Evolutionary conservation across 2,329 filamentous ascomycete species (phyloP).

Genomic region (Hymenoscyphus fructigenus): DNA sequence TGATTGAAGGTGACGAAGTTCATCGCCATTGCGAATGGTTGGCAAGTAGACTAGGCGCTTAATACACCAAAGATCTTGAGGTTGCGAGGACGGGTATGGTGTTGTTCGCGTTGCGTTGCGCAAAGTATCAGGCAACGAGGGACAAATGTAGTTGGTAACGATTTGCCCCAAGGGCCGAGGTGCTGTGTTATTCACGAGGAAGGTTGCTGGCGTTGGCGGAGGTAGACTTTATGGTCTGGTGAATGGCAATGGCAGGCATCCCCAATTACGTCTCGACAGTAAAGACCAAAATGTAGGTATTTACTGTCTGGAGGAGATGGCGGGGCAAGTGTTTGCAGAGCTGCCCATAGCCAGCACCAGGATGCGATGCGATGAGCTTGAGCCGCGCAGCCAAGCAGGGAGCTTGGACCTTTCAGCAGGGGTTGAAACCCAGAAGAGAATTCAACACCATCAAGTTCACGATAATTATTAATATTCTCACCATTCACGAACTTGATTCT

Average conservation of each 20-base stretch:
- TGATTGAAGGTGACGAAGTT: conserved; percentile 99
- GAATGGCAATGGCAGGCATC: not conserved
- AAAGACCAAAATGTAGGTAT: not conserved
- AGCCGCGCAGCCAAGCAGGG: too few species aligned
- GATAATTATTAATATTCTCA: not conserved
- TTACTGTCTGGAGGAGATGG: conserved; percentile 2
- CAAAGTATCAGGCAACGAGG: not conserved
- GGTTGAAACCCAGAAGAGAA: not conserved
- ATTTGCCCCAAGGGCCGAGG: not conserved
- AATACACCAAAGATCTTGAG: not conserved
- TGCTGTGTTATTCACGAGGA: not conserved
- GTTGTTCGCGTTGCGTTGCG: conserved; percentile 1
- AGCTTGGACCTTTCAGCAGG: too few species aligned
- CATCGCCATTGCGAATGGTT: conserved; percentile 62
- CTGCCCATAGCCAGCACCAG: not conserved
- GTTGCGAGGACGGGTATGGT: not conserved
- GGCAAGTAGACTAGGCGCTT: not conserved
- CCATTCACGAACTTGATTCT: not conserved
- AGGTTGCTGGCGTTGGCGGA: not conserved
- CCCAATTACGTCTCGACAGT: not conserved
- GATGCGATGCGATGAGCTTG: too few species aligned
- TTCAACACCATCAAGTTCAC: not conserved
- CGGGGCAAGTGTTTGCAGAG: not conserved
- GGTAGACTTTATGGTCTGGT: not conserved
- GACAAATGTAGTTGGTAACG: not conserved